Conservation (phyloP, 1,284 basidiomycete species). For the Leccinum olivaceoglutinosum region DNA sequence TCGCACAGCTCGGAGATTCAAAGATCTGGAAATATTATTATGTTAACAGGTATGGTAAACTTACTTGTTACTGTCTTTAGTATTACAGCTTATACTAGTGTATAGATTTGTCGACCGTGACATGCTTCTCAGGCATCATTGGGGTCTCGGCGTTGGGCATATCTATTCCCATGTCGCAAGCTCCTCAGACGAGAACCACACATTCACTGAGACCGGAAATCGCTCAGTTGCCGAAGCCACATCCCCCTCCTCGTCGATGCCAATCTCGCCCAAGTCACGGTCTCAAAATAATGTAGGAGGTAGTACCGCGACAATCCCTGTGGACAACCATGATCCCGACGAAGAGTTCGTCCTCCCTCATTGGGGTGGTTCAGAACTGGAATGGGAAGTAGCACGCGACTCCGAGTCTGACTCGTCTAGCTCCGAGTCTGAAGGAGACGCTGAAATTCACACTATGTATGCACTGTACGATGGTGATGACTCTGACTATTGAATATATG, state of each 20-base stretch:
- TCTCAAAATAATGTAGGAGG: background rate
- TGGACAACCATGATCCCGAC: background rate
- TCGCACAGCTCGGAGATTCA: background rate
- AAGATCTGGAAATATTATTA: background rate
- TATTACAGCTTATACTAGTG: background rate
- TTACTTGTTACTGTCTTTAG: background rate
- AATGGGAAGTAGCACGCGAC: background rate
- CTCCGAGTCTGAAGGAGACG: background rate
- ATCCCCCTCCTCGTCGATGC: background rate
- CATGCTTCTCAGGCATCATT: slow-evolving; percentile 4
- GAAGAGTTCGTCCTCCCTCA: background rate
- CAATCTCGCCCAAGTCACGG: background rate
- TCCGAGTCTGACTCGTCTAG: background rate
- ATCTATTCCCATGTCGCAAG: background rate
- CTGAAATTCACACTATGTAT: background rate
- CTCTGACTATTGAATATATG: background rate
- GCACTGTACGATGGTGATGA: background rate
- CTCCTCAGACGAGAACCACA: background rate
- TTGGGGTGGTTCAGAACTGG: background rate
- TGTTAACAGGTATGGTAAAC: background rate
- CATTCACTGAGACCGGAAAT: background rate
- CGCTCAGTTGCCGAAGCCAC: background rate
- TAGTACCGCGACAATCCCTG: background rate
- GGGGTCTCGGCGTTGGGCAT: slow-evolving; percentile 6
- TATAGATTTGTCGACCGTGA: slow-evolving; percentile 9